A percentile compares a stretch with the other conserved stretches of the same genome.
Evolutionary conservation across 148 eudicot genomes (phyloP).

Genomic region (Diospyros kaki): DNA sequence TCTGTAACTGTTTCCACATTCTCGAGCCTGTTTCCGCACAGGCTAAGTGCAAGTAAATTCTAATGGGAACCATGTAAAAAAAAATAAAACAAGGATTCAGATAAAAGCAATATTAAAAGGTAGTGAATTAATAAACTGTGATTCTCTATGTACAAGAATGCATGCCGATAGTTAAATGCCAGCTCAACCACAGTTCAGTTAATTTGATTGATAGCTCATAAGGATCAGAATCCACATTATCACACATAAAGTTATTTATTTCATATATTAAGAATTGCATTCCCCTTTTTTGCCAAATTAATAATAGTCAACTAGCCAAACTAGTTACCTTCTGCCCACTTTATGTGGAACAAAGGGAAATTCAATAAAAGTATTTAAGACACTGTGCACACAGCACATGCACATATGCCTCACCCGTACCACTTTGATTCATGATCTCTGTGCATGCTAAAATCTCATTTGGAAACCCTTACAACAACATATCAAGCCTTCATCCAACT

Average conservation of each 20-base stretch:
- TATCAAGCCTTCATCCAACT: no score
- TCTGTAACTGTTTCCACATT: slow-evolving; percentile 44
- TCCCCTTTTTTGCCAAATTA: not conserved
- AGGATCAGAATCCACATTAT: not conserved
- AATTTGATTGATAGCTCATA: not conserved
- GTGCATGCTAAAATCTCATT: no score
- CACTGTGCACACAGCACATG: not conserved
- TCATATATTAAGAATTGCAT: not conserved
- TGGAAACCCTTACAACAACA: no score
- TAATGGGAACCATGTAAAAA: slow-evolving; percentile 18
- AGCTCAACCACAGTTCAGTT: not conserved
- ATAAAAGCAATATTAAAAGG: not conserved
- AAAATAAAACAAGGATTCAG: not conserved
- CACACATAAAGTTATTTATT: not conserved
- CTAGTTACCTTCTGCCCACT: not conserved
- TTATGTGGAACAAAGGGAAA: not conserved
- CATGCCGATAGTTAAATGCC: not conserved
- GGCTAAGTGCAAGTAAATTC: slow-evolving; percentile 78
- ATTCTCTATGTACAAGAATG: no score
- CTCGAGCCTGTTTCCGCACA: slow-evolving; percentile 72
- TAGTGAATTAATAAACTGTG: not conserved
- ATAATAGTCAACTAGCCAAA: not conserved
- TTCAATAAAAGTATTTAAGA: not conserved
- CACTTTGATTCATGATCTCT: not conserved
- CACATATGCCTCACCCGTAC: no score